Base-by-base conservation (phyloP, 2,329 filamentous ascomycete species). In the Delphinella strobiligena region DNA sequence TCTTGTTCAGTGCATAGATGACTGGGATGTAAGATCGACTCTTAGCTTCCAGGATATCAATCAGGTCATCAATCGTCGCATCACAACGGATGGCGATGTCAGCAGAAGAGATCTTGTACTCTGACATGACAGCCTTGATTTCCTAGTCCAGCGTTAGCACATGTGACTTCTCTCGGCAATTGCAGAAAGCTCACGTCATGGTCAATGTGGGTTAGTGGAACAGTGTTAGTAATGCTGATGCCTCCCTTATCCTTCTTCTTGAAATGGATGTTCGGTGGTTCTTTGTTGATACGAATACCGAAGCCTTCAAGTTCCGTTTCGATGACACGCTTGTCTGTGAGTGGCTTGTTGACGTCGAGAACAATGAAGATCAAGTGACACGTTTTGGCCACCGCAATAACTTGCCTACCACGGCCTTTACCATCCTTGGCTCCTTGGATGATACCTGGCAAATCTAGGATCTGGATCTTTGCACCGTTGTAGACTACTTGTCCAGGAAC, bases 211-310 rank as follows among this genome's bases (percentile, higher is more conserved):
- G 82, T 82, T 51, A 98, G 69, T 4, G 88, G 86, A 33, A 91
- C 81, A 2, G 91, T 98, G 63, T 78, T 91, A n/a, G 88, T 94
- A 56, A 98, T 91, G 56, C 84, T 88, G 56, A 98, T 78, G 27
- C 91, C 91, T 51, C 91, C 91, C 67, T 96, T 96, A 64, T 98
- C 91, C 71, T 98, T 98, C 72, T 98, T 98, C 67, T 81, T 93
- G 71, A 95, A 94, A n/a, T 91, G 84, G 55, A 98, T 98, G 61
- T 98, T 98, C 31, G 91, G 91, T 18, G 91, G 91, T 52, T 78
- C 68, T 69, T 96, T 98, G 71, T 98, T 98, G 69, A 96, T 89
- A 41, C 91, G 77, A 58, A 98, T 95, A 24, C 91, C 91, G 54
- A 98, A 98, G 5, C 91, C 91, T 61, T 98, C 91, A 59, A 98